Conservation (phyloP, 352 stramenopile genomes). For the Phytophthora constricta region DNA sequence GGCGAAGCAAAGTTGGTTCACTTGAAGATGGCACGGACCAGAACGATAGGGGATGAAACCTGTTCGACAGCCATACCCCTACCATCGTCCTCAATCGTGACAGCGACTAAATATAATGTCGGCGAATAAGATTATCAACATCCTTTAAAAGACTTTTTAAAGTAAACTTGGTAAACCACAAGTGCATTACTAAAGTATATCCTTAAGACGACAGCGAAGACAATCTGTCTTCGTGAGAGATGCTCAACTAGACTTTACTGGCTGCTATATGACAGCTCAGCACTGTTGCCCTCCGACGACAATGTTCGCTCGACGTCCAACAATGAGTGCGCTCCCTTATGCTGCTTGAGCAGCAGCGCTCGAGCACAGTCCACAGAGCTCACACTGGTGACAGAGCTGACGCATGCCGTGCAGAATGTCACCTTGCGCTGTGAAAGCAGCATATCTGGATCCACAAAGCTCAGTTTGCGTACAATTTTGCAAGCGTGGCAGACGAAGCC, state of each 20-base stretch:
- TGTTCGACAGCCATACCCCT: not conserved
- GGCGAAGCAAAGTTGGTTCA: not conserved
- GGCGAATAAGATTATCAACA: too few relatives aligned
- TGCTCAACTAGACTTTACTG: not conserved
- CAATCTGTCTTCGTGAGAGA: too few relatives aligned
- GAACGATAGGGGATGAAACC: not conserved
- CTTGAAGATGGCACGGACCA: not conserved
- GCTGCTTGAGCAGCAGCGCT: constrained; percentile 26
- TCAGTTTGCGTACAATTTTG: constrained; percentile 36
- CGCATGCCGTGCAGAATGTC: constrained; percentile 37
- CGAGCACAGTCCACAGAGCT: constrained; percentile 34
- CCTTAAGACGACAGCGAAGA: too few relatives aligned
- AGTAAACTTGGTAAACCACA: too few relatives aligned
- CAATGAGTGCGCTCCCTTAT: constrained; percentile 14
- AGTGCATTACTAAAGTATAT: too few relatives aligned
- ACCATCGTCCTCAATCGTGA: not conserved
- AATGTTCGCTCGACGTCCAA: constrained; percentile 14
- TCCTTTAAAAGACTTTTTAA: too few relatives aligned
- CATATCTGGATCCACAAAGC: constrained; percentile 40
- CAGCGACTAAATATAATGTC: too few relatives aligned
- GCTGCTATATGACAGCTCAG: constrained; percentile 9
- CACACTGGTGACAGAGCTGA: constrained; percentile 27
- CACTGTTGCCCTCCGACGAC: constrained; percentile 23
- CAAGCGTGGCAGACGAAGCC: constrained; percentile 37
- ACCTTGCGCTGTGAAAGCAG: constrained; percentile 39